phyloP scores from a whole-genome alignment of 495 filamentous ascomycete genomes.

The Parachaetomium inaequale region DNA sequence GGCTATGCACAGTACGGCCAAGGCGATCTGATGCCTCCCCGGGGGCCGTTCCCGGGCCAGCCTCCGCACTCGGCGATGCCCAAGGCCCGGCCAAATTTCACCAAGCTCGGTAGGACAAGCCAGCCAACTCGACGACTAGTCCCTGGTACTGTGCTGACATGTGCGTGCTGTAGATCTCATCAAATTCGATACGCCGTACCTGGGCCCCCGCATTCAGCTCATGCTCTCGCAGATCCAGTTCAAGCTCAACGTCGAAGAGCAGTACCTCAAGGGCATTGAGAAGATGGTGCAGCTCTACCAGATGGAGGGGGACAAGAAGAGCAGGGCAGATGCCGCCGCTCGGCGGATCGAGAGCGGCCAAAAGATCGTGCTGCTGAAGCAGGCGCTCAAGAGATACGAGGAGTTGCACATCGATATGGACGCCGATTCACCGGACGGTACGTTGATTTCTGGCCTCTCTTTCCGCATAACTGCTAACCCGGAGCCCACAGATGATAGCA shows the following conservation, averaged over 20 bases:
- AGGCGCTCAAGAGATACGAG: constrained; percentile 94
- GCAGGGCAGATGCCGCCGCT: constrained; percentile 84
- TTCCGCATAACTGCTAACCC: constrained; percentile 23
- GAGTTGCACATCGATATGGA: constrained; percentile 97
- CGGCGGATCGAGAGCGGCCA: constrained; percentile 90
- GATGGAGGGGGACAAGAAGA: constrained; percentile 97
- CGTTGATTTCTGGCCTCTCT: neutral
- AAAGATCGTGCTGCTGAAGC: constrained; percentile 93
- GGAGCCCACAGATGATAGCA: constrained; percentile 73
- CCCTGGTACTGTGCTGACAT: constrained; percentile 21
- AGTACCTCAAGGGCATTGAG: constrained; percentile 98
- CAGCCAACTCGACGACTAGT: neutral
- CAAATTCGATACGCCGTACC: constrained; percentile 94
- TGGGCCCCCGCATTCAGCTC: constrained; percentile 95
- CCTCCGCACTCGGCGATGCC: constrained; percentile 65
- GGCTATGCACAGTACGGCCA: constrained; percentile 49
- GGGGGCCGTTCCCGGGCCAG: constrained; percentile 73
- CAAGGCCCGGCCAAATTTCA: constrained; percentile 81
- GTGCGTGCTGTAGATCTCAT: constrained; percentile 68
- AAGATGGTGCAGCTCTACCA: constrained; percentile 99
- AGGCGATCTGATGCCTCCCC: constrained; percentile 76
- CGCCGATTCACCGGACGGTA: constrained; percentile 81
- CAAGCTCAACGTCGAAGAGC: constrained; percentile 97
- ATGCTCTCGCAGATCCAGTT: constrained; percentile 99
- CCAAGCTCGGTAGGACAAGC: constrained; percentile 76